Percentiles rank a stretch among this genome's conserved stretches.
Evolutionary conservation across 2,329 filamentous ascomycete species (phyloP).

Genomic region (Colletotrichum siamense): DNA sequence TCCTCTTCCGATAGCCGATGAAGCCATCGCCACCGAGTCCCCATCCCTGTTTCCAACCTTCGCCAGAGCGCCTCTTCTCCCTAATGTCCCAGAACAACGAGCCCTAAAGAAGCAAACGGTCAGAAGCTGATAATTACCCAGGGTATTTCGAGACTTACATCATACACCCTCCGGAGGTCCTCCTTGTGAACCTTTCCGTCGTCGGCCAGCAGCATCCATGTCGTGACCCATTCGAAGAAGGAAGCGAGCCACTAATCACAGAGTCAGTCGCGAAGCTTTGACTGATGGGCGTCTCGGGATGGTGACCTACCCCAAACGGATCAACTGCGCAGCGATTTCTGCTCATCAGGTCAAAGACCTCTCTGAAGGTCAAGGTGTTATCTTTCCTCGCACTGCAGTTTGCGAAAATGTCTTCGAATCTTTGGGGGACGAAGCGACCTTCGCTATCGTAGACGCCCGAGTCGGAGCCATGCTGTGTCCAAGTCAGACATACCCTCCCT

Average conservation of each 20-base stretch:
- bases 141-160: conserved; percentile 41
- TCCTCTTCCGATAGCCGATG: not conserved
- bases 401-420: conserved; percentile 51
- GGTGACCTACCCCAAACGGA: conserved; percentile 42
- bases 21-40: conserved; percentile 1
- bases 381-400: conserved; percentile 43
- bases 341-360: conserved; percentile 37
- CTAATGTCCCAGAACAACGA: conserved; percentile 24
- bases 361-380: conserved; percentile 37
- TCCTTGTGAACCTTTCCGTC: conserved; percentile 62
- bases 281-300: accelerated
- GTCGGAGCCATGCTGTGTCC: conserved; percentile 46
- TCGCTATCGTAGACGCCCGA: conserved; percentile 49
- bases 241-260: conserved; percentile 19
- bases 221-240: conserved; percentile 44
- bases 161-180: conserved; percentile 56
- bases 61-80: not conserved
- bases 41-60: conserved; percentile 11
- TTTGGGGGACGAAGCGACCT: conserved; percentile 49
- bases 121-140: no score
- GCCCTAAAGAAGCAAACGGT: conserved; percentile 32
- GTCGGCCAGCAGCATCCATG: conserved; percentile 56
- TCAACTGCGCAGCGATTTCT: conserved; percentile 43
- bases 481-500: no score
- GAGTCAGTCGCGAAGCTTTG: not conserved